Evolutionary conservation across 176 grass and related monocot genomes (phyloP), one percentile per base, ranked within the genome.

Genomic region (Bothriochloa decipiens): DNA sequence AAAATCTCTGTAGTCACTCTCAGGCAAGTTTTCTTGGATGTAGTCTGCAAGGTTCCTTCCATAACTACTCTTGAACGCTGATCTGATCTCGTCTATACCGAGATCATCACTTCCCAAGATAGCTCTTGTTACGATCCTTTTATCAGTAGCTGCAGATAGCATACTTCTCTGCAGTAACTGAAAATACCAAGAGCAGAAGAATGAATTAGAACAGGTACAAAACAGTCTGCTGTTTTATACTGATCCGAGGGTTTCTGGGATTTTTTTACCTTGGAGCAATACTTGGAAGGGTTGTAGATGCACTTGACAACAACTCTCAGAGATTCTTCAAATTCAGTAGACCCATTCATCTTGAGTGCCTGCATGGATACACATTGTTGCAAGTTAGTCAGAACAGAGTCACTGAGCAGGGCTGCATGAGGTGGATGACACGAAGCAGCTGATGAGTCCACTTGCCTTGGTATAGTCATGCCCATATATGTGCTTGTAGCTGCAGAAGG

Each of bases 401-500:
- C 32, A 46, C 78, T 58, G 60, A 49, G 33, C 23, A 79, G 11
- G 6, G 55, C 41, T 25, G n/a, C 40, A 11, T 9, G 66, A 70
- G 33, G 22, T 50, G 47, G 46, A 76, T 23, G 65, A 0, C 15
- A 40, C 71, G 17, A 69, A 65, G 10, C 1, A 57, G 18, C 49
- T 68, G 65, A 43, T 65, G 60, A 22, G 16, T 47, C 8, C 43
- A 14, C 74, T 89, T 86, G 88, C 96, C 81, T 98, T 95, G 81
- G 77, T 92, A 39, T 93, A 98, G 29, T 98, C 96, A 87, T 84
- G 80, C 23, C 96, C 96, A 27, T 95, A 98, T 55, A 98, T 98
- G 58, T 91, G 96, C 71, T 95, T 98, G 81, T 98, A 98, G 77
- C 91, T 94, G 78, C 70, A 89, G 78, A 98, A 85, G 41, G 96